Base-by-base conservation (phyloP, 805 yeast species). In the Clavispora santaluciae region DNA sequence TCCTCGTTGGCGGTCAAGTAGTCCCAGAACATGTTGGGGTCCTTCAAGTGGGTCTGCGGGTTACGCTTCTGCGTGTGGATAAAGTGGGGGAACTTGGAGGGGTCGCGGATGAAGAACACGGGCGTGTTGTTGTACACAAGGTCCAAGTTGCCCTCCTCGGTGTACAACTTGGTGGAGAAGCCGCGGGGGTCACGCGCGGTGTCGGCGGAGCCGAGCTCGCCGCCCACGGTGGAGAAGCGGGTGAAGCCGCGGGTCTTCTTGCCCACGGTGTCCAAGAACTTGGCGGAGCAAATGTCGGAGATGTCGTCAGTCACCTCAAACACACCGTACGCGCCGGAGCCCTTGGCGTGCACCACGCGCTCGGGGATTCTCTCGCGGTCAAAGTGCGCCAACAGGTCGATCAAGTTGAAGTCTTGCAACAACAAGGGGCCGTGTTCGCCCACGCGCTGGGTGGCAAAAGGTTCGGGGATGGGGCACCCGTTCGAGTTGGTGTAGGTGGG, bases 301-400 rank as follows among this genome's bases (percentile, higher is more conserved):
- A 58, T 57, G 47, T 58, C 63, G 46, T 87, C 91, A 10, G 95
- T 87, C 39, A 83, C 90, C 63, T 85, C 95, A 60, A 88, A 88
- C 50, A 73, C 76, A 50, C 95, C 95, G 60, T 73, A 86, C 8
- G 95, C 95, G 58, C 96, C 96, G 11, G 90, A 84, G 52, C 95
- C 96, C 61, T 87, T 87, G 40, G 96, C 96, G 59, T 87, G 96
- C 25, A 88, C 95, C 42, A 87, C 95, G 66, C 96, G 75, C 68
- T 88, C 95, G 10, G 95, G 95, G 49, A 87, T 83, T 64, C 95
- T 73, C 66, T 87, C 96, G 52, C 95, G 75, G 66, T 86, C 95
- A 55, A 87, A 87, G 63, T 86, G 95, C 16, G 95, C 90, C 42
- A 87, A 64, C 2, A 87, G 75, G 56, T 87, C 95, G 54, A 87